Conservation (phyloP, 2,329 filamentous ascomycete species). For the Fusarium fujikuroi region DNA sequence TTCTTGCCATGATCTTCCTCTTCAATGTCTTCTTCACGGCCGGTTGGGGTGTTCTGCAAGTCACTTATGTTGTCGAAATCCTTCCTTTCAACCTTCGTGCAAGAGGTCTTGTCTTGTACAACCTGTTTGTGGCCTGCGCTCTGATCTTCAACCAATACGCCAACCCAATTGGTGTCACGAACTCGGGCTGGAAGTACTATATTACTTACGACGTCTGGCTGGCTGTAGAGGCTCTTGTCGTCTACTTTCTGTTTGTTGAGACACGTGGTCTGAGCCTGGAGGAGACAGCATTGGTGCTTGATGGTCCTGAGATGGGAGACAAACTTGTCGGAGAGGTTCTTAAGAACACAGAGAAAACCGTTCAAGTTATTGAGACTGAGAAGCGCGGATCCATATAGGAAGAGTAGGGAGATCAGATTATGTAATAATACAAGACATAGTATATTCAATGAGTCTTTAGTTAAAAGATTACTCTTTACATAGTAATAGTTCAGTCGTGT, state of each 20-base stretch:
- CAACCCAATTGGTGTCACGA: constrained; percentile 8
- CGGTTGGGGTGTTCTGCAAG: constrained; percentile 16
- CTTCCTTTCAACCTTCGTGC: constrained; percentile 10
- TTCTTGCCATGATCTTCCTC: constrained; percentile 20
- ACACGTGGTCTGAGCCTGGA: constrained; percentile 1
- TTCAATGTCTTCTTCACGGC: constrained; percentile 18
- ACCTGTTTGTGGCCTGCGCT: constrained; percentile 5
- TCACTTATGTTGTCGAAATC: constrained; percentile 17
- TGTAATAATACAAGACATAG: too few species aligned
- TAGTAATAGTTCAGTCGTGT: too few species aligned
- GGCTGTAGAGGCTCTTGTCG: constrained; percentile 7
- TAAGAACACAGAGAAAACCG: constrained; percentile 1
- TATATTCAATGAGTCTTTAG: too few species aligned
- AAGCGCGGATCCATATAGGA: background rate
- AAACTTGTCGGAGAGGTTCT: constrained; percentile 15
- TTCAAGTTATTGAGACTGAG: constrained; percentile 7
- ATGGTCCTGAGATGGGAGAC: constrained; percentile 50
- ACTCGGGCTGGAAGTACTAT: constrained; percentile 13
- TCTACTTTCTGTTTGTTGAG: constrained; percentile 20
- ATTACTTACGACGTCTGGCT: constrained; percentile 14
- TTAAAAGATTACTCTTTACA: too few species aligned
- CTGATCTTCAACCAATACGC: constrained; percentile 20
- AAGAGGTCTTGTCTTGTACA: background rate
- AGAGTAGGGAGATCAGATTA: accelerated
- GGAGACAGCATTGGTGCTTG: constrained; percentile 10